Percentiles rank a stretch among this genome's conserved stretches.
Conservation (phyloP, 2,329 filamentous ascomycete species). For the Fusarium sp. region DNA sequence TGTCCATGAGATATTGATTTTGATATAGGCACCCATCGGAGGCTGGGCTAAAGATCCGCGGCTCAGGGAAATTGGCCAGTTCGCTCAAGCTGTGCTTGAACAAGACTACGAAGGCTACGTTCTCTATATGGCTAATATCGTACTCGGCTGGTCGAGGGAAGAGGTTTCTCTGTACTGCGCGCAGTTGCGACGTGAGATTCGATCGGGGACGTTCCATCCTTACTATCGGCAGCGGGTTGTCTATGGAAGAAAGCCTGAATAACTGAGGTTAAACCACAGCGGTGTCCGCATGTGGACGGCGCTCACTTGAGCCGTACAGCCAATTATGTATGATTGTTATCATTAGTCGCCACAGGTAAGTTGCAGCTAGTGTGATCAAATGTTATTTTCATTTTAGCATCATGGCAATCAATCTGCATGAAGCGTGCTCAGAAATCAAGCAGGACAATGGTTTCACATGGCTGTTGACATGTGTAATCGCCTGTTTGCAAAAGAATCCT, state of each 20-base stretch:
- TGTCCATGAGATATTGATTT: rapidly evolving
- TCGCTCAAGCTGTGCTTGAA: conserved; percentile 51
- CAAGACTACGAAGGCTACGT: conserved; percentile 55
- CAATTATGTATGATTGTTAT: no score
- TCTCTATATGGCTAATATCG: conserved; percentile 52
- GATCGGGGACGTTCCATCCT: conserved; percentile 48
- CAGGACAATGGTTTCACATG: no score
- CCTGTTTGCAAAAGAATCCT: rapidly evolving
- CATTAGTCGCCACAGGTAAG: no score
- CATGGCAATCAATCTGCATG: no score
- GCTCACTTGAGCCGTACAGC: no score
- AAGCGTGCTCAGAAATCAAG: no score
- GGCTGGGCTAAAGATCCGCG: conserved; percentile 30
- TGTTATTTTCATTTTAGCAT: no score
- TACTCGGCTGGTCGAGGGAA: conserved; percentile 55
- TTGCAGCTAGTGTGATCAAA: no score
- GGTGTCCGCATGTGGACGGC: no score
- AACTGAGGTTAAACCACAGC: neutral
- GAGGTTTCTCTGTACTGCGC: conserved; percentile 54
- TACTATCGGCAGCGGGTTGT: conserved; percentile 51
- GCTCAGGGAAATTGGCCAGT: conserved; percentile 44
- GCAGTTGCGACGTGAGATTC: conserved; percentile 52
- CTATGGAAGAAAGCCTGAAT: conserved; percentile 44
- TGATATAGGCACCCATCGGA: conserved; percentile 37
- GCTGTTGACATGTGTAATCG: neutral